Conservation (phyloP, 176 grass and related monocot species). For the Panicum miliaceum region DNA sequence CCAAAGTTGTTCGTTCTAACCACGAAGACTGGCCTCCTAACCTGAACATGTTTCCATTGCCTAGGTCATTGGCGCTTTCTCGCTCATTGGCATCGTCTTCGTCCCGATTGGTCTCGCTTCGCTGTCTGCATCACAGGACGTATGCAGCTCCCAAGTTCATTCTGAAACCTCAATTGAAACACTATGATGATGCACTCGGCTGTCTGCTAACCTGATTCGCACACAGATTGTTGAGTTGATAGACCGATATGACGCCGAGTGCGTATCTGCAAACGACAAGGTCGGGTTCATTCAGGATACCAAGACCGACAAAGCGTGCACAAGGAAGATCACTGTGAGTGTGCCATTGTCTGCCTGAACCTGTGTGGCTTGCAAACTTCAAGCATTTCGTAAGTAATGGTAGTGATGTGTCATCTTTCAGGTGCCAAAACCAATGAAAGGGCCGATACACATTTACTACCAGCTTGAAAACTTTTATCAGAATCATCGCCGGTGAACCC, state of each 20-base stretch:
- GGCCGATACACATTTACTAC: constrained; percentile 85
- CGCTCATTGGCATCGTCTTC: constrained; percentile 73
- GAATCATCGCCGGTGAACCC: constrained; percentile 83
- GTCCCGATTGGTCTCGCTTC: constrained; percentile 79
- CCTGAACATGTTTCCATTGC: neutral
- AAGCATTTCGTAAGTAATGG: neutral
- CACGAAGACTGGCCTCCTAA: neutral
- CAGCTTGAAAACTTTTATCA: constrained; percentile 93
- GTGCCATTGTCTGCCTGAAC: neutral
- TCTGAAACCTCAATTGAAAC: neutral
- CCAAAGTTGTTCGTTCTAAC: neutral
- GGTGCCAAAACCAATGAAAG: constrained; percentile 80
- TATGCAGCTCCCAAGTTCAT: neutral
- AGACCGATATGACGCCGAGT: constrained; percentile 78
- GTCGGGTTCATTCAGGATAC: constrained; percentile 77
- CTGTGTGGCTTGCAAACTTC: neutral
- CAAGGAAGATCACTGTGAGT: constrained; percentile 67
- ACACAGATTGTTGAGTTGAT: constrained; percentile 77
- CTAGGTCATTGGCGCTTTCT: constrained; percentile 77
- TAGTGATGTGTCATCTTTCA: constrained; percentile 42
- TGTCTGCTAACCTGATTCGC: constrained; percentile 11
- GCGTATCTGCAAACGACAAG: constrained; percentile 56
- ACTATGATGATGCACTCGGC: neutral
- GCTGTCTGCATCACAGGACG: constrained; percentile 57
- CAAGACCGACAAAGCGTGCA: constrained; percentile 71